Evolutionary conservation across 352 stramenopile species (phyloP), one percentile per base, ranked within the genome.

Genomic region (Blastocystis sp.): DNA sequence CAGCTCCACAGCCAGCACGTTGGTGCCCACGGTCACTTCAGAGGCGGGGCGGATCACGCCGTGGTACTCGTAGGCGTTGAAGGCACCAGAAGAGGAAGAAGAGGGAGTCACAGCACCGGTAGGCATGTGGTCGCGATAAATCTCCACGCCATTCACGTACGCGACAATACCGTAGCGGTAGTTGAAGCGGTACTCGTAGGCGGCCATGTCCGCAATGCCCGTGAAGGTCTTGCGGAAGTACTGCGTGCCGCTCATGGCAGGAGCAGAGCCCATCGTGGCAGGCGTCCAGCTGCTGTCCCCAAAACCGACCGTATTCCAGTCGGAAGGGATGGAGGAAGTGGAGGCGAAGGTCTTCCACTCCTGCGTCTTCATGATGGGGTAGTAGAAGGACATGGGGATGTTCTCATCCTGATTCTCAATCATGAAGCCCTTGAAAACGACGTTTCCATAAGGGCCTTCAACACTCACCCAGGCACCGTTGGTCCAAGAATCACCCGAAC

Each of bases 221-320:
- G 17, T 40, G 69, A 79, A 79, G 9, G 19, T 4, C n/a, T 79
- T 79, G 57, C 69, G 69, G 69, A 79, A 79, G 69, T 79, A 79
- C 69, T 79, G 69, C 21, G 69, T 64, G 11, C 69, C 69, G 11
- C 6, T n/a, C 10, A 24, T 28, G 19, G 69, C 11, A 3, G 11
- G 7, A 2, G 42, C 9, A 2, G 43, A 63, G 19, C 69, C 69
- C 2, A 79, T 40, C 34, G 43, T 61, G 1, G 42, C 69, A 63
- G 7, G n/a, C 14, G 42, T 64, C 69, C 69, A 79, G 4, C 3
- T 38, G 57, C 42, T 64, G 14, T 79, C 69, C 21, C 7, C 3
- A 21, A 63, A 79, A 17, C 17, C 42, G 7, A 64, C 1, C 21
- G 43, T 48, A 17, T 62, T 79, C 69, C 68, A 77, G 42, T 61